Base-by-base conservation (phyloP, 1,284 basidiomycete species). In the Sutorius eximius region DNA sequence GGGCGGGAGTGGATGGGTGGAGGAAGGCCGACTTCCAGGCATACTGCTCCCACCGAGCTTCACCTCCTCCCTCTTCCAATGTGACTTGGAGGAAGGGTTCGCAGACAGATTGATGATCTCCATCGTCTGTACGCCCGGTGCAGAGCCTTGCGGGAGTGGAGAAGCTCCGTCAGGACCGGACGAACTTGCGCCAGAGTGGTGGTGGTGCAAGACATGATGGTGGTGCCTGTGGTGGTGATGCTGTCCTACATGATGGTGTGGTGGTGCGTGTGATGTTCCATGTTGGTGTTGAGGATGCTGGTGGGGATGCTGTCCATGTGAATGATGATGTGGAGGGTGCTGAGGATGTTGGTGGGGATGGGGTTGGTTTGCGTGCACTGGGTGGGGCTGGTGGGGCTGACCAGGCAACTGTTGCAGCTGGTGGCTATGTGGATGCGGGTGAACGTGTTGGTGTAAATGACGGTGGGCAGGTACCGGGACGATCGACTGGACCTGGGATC, bases 141-240 rank as follows among this genome's bases (percentile, higher is more conserved):
- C 66, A 20, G 65, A 41, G 22, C 59, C 46, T 30, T 58, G 66
- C 15, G 49, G 53, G 43, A 61, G 60, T 10, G 53, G 57, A 20
- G 66, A 58, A 53, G 49, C 45, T 10, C 67, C 45, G 37, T 67
- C 63, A 2, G 54, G 58, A 44, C 64, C 58, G 20, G 63, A 57
- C 15, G 55, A 56, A 34, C 44, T 52, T 13, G 53, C 12, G 45
- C 69, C 52, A 12, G 63, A 55, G 56, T 73, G 75, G 50, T 80
- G 77, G 48, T 78, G 70, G 51, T 79, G 77, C 49, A 73, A 63
- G 42, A 78, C 72, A 49, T 79, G 78, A 55, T 78, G 75, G 50
- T 77, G 77, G 34, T 77, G 72, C 53, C 71, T 70, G 49, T 72
- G 69, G 49, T 80, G 75, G 51, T 75, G 73, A 47, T 77, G 71